Evolutionary conservation across 1,284 basidiomycete species (phyloP).

Genomic region (Tylopilus sp.): DNA sequence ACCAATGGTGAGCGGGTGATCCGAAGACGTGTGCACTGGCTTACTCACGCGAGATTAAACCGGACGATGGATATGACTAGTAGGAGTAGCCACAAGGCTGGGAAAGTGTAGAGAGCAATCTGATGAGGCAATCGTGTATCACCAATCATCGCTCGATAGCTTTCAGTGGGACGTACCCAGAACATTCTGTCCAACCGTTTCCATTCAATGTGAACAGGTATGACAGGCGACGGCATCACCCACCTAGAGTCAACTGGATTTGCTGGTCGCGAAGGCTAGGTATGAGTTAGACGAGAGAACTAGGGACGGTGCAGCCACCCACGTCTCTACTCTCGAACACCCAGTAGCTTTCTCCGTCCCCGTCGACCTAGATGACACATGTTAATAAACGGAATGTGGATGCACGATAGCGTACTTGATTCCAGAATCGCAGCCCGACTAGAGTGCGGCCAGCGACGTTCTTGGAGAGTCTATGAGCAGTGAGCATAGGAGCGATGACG

Average conservation of each 20-base stretch:
- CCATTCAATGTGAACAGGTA: conserved; percentile 8
- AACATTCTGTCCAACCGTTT: conserved; percentile 70
- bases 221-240: conserved; percentile 28
- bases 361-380: conserved; percentile 63
- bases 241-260: conserved; percentile 90
- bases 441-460: conserved; percentile 90
- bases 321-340: conserved; percentile 94
- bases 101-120: conserved; percentile 90
- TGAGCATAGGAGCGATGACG: neutral
- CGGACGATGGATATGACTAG: conserved; percentile 86
- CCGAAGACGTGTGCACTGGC: conserved; percentile 2
- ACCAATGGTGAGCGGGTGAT: conserved; percentile 6
- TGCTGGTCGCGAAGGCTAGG: conserved; percentile 81
- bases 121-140: conserved; percentile 31
- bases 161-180: conserved; percentile 54
- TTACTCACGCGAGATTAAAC: conserved; percentile 76
- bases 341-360: conserved; percentile 94
- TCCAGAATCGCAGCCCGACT: conserved; percentile 94
- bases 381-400: conserved; percentile 8
- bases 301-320: conserved; percentile 27
- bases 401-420: conserved; percentile 57
- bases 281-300: conserved; percentile 8
- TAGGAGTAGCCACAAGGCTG: conserved; percentile 79
- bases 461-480: conserved; percentile 36
- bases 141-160: neutral